Conservation (phyloP, 2,329 filamentous ascomycete species). For the Claviceps sorghi region DNA sequence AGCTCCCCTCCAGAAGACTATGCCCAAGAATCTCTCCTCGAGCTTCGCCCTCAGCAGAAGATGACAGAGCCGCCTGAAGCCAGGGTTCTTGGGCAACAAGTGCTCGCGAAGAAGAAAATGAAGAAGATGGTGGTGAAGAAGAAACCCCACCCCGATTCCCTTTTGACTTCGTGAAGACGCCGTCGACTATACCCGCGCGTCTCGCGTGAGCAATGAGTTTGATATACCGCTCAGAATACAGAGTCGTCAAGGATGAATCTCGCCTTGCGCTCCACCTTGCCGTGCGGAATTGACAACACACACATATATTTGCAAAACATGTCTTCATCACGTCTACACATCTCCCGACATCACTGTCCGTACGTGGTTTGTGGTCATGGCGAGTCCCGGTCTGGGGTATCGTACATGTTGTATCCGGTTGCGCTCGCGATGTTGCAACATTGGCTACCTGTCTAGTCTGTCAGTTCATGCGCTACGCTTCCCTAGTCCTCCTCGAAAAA, state of each 20-base stretch:
- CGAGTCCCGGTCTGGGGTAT: background rate
- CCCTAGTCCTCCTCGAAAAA: conserved; percentile 31
- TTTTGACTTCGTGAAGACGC: conserved; percentile 13
- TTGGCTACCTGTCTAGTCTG: conserved; percentile 11
- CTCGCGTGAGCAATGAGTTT: conserved; percentile 13
- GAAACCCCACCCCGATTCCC: conserved; percentile 18
- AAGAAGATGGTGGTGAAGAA: background rate
- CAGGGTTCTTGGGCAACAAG: conserved; percentile 26
- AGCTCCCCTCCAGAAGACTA: conserved; percentile 12
- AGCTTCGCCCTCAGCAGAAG: background rate
- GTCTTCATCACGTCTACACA: background rate
- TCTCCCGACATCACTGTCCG: background rate
- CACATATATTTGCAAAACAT: background rate
- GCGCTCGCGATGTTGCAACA: background rate
- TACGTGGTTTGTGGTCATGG: background rate
- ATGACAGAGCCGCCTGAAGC: conserved; percentile 2
- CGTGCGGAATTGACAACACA: conserved; percentile 36
- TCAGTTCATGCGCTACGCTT: conserved; percentile 6
- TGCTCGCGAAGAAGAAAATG: conserved; percentile 20
- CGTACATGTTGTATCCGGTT: conserved; percentile 7
- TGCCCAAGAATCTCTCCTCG: background rate
- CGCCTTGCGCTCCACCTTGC: conserved; percentile 65
- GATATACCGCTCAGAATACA: conserved; percentile 63
- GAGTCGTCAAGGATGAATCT: conserved; percentile 59
- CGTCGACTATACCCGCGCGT: conserved; percentile 3